A percentile compares a stretch with the other conserved stretches of the same genome.
phyloP scores from a whole-genome alignment of 75 land plant species.

The Selaginella tamariscina region DNA sequence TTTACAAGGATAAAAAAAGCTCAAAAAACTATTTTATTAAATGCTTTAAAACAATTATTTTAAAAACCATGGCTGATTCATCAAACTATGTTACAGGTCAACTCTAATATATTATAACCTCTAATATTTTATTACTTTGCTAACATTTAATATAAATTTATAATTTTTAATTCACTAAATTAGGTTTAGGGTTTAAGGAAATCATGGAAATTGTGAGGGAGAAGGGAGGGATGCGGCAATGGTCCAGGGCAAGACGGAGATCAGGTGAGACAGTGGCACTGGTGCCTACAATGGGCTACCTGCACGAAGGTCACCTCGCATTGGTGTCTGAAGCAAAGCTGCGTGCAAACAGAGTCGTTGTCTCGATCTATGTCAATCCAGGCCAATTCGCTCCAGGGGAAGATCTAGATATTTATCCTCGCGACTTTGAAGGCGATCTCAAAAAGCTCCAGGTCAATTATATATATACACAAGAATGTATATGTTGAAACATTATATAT shows the following conservation, averaged over 20 bases:
- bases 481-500: too few relatives aligned
- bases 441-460: slow-evolving; percentile 38
- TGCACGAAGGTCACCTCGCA: slow-evolving; percentile 77
- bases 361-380: slow-evolving; percentile 91
- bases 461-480: background rate
- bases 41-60: too few relatives aligned
- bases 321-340: slow-evolving; percentile 43
- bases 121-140: too few relatives aligned
- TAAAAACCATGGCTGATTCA: too few relatives aligned
- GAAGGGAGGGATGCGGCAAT: slow-evolving; percentile 50
- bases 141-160: too few relatives aligned
- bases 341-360: slow-evolving; percentile 47
- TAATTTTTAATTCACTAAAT: too few relatives aligned
- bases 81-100: too few relatives aligned
- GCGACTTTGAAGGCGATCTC: slow-evolving; percentile 67
- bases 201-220: slow-evolving; percentile 37
- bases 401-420: slow-evolving; percentile 69
- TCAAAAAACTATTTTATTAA: too few relatives aligned
- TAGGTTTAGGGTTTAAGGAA: background rate
- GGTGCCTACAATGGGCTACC: slow-evolving; percentile 95
- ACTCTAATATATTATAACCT: too few relatives aligned
- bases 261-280: slow-evolving; percentile 51
- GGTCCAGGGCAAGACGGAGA: slow-evolving; percentile 46
- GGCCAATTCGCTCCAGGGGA: slow-evolving; percentile 79
- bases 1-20: too few relatives aligned